phyloP scores from a whole-genome alignment of 768 basidiomycete species.

The Panaeolus cyanescens region DNA sequence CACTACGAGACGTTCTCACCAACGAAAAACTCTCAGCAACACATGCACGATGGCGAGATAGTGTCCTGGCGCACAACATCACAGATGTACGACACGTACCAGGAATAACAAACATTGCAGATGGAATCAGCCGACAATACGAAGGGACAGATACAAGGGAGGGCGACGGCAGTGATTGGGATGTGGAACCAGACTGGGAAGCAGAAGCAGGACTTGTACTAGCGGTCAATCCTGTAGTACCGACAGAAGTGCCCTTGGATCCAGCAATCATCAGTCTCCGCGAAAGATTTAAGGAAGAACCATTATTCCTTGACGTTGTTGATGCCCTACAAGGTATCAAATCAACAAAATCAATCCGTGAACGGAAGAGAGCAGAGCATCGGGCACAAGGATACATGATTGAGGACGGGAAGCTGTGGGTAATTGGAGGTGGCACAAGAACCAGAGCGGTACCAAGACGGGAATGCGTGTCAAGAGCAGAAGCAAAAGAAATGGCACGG shows the following conservation, averaged over 20 bases:
- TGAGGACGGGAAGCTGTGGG: constrained; percentile 26
- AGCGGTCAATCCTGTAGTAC: constrained; percentile 13
- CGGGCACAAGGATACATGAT: constrained; percentile 22
- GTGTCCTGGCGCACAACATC: constrained; percentile 28
- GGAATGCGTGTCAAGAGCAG: constrained; percentile 25
- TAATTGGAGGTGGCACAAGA: constrained; percentile 10
- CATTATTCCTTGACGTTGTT: constrained; percentile 18
- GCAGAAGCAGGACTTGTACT: constrained; percentile 12
- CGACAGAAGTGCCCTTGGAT: not conserved
- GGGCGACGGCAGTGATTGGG: constrained; percentile 28
- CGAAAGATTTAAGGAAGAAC: constrained; percentile 16
- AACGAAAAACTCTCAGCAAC: constrained; percentile 18
- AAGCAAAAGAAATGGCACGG: constrained; percentile 21
- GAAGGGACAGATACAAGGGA: constrained; percentile 12
- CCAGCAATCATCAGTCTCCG: not conserved
- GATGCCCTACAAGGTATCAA: constrained; percentile 11
- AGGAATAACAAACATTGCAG: constrained; percentile 25
- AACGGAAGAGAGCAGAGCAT: constrained; percentile 19
- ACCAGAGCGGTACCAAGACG: constrained; percentile 11
- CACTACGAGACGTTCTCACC: constrained; percentile 29
- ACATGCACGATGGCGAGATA: constrained; percentile 34
- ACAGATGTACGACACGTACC: constrained; percentile 20
- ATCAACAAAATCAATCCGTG: constrained; percentile 5
- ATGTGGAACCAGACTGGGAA: constrained; percentile 25
- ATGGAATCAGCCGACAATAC: constrained; percentile 28